A percentile compares a stretch with the other conserved stretches of the same genome.
Evolutionary conservation across 2,329 filamentous ascomycete genomes (phyloP).

Genomic region (Ophiostoma sp.): DNA sequence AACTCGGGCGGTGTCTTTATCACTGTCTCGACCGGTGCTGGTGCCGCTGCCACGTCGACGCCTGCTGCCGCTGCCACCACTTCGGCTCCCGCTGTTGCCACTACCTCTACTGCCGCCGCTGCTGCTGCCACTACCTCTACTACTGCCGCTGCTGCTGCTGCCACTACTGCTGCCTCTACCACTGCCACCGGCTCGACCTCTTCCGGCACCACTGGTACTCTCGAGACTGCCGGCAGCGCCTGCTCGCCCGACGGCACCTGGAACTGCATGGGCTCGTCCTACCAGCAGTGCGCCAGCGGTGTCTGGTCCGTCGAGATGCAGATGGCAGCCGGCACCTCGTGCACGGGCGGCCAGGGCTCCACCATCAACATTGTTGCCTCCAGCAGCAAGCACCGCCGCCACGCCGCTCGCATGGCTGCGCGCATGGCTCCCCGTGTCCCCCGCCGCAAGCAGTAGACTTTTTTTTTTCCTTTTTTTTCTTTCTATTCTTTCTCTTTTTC

Average conservation of each 20-base stretch:
- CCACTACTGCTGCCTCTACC: not conserved
- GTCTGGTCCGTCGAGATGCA: slow-evolving; percentile 40
- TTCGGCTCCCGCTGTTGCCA: slow-evolving; percentile 7
- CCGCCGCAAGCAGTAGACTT: slow-evolving; percentile 1
- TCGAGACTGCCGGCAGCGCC: slow-evolving; percentile 38
- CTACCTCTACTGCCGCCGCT: not conserved
- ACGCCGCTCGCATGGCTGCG: slow-evolving; percentile 10
- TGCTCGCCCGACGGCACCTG: slow-evolving; percentile 46
- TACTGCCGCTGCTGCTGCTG: slow-evolving; percentile 27
- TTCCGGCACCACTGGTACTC: slow-evolving; percentile 25
- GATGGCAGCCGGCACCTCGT: slow-evolving; percentile 45
- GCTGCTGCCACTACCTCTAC: not conserved
- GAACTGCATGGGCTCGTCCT: slow-evolving; percentile 47
- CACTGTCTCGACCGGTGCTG: slow-evolving; percentile 29
- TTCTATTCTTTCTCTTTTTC: too few species aligned
- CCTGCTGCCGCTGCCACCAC: not conserved
- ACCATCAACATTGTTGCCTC: slow-evolving; percentile 29
- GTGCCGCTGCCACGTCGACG: slow-evolving; percentile 1
- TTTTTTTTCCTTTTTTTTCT: not conserved
- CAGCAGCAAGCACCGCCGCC: slow-evolving; percentile 29
- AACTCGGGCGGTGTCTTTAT: slow-evolving; percentile 40
- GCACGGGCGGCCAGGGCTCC: slow-evolving; percentile 36
- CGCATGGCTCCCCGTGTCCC: slow-evolving; percentile 3
- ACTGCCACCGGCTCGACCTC: slow-evolving; percentile 21
- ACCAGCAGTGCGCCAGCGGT: slow-evolving; percentile 50